phyloP scores from a whole-genome alignment of 108 stramenopile species.

The Nannochloropsis oceanica region DNA sequence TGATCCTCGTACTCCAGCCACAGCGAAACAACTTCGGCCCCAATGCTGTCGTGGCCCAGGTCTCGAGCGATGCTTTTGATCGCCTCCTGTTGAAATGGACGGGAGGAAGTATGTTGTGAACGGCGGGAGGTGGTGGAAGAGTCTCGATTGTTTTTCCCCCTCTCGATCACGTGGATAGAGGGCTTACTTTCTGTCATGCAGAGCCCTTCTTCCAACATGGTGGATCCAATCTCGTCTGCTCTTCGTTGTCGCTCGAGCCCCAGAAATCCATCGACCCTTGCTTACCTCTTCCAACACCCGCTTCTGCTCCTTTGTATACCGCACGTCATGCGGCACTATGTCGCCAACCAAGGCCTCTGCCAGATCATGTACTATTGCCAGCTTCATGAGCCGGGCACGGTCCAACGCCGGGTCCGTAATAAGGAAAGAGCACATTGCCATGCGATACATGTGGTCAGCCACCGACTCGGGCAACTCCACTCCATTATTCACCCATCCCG shows the following conservation, averaged over 20 bases:
- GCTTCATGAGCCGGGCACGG: conserved; percentile 31
- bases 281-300: conserved; percentile 19
- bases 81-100: not conserved
- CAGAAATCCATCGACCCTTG: not conserved
- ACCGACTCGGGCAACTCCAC: conserved; percentile 23
- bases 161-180: too few relatives aligned
- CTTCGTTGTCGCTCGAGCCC: too few relatives aligned
- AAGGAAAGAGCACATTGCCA: conserved; percentile 35
- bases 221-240: too few relatives aligned
- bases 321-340: conserved; percentile 28
- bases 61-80: not conserved
- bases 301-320: conserved; percentile 31
- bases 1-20: conserved; percentile 34
- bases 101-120: too few relatives aligned
- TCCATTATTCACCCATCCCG: conserved; percentile 37
- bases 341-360: conserved; percentile 42
- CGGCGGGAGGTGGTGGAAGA: too few relatives aligned
- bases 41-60: not conserved
- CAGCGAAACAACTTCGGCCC: not conserved
- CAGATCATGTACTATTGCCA: conserved; percentile 38
- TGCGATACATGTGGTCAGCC: conserved; percentile 37
- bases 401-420: conserved; percentile 34
- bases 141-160: too few relatives aligned
- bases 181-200: too few relatives aligned
- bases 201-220: too few relatives aligned